phyloP scores from a whole-genome alignment of 164 flowering plant genomes.

The Umbilicus rupestris region DNA sequence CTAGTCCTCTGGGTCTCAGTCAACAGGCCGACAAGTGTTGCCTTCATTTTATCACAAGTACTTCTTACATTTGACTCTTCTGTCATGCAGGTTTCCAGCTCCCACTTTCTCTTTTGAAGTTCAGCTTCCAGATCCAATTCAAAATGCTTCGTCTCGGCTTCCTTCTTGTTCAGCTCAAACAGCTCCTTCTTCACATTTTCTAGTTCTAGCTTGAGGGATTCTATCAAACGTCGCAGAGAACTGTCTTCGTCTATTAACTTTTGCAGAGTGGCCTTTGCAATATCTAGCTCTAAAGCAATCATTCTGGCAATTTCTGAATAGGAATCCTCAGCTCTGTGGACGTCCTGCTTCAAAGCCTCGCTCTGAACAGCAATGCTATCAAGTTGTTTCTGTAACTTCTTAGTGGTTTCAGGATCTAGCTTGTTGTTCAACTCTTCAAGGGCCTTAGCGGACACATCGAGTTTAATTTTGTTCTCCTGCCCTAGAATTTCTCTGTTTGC shows the following conservation, averaged over 20 bases:
- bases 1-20: constrained; percentile 49
- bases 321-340: constrained; percentile 44
- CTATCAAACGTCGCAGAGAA: constrained; percentile 47
- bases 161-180: constrained; percentile 58
- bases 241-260: constrained; percentile 73
- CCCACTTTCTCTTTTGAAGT: constrained; percentile 53
- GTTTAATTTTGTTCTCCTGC: constrained; percentile 38
- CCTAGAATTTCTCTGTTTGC: constrained; percentile 52
- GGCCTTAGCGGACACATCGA: constrained; percentile 48
- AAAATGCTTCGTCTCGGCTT: constrained; percentile 61
- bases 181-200: constrained; percentile 70
- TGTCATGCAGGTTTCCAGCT: constrained; percentile 57
- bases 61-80: constrained; percentile 49
- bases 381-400: constrained; percentile 42
- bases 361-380: constrained; percentile 39
- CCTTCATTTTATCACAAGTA: constrained; percentile 54
- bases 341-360: constrained; percentile 38
- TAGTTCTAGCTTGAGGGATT: constrained; percentile 58
- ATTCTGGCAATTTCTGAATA: constrained; percentile 53
- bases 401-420: constrained; percentile 39
- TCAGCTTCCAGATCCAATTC: constrained; percentile 66
- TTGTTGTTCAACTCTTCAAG: constrained; percentile 43
- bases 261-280: constrained; percentile 67
- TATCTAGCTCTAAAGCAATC: constrained; percentile 64
- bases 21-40: constrained; percentile 53